Evolutionary conservation across 306 rosid genomes (phyloP).

Genomic region (Gillenia trifoliata): DNA sequence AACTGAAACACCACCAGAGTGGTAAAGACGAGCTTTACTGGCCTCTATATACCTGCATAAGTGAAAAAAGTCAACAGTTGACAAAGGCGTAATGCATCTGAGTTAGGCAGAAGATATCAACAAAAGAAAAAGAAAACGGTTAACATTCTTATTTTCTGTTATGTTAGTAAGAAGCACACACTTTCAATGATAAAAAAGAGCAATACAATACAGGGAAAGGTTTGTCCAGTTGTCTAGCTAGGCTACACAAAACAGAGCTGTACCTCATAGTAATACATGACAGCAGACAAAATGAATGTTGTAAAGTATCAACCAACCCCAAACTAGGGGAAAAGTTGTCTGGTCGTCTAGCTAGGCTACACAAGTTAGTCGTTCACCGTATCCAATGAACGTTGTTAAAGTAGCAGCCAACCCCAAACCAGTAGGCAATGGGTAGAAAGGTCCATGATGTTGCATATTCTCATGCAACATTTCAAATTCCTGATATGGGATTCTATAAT

Average conservation of each 20-base stretch:
- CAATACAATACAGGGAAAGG: background rate
- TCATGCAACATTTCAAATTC: background rate
- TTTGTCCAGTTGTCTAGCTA: background rate
- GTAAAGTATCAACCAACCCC: too few relatives aligned
- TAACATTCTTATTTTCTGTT: background rate
- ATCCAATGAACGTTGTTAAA: background rate
- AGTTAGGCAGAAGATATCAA: background rate
- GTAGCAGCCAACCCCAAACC: background rate
- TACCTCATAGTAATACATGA: background rate
- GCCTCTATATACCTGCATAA: slow-evolving; percentile 85
- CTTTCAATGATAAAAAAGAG: background rate
- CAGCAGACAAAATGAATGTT: background rate
- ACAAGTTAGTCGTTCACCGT: background rate
- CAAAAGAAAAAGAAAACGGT: background rate
- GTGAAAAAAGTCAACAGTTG: background rate
- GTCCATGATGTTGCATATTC: background rate
- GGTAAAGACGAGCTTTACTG: slow-evolving; percentile 77
- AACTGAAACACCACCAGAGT: slow-evolving; percentile 47
- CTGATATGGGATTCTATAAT: background rate
- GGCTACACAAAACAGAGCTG: background rate
- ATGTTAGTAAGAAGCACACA: background rate
- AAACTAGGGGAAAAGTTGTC: too few relatives aligned
- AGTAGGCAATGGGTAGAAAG: background rate
- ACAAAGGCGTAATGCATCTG: background rate
- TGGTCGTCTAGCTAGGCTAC: background rate